Evolutionary conservation across 2,329 filamentous ascomycete species (phyloP), one percentile per base, ranked within the genome.

Genomic region (Cyanodermella asteris): DNA sequence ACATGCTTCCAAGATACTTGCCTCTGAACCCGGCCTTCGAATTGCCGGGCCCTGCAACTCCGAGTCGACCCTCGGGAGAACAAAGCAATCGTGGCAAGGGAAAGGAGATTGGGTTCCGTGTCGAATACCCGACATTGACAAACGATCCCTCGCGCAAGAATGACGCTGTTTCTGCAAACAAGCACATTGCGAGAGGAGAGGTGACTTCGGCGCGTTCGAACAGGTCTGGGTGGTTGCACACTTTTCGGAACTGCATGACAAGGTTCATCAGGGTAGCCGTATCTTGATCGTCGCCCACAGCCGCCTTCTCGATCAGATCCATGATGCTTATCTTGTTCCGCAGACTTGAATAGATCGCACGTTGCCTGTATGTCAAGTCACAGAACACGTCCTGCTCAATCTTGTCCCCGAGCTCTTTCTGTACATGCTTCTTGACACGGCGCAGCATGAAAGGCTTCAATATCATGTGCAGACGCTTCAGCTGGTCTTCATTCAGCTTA

Each of bases 181-280:
- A 67, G n/a, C 71, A 68, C 38, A 74, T 70, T 1, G 78, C 74
- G 39, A 84, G 72, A 0, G 87, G 80, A 6, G 82, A 91, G 13
- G 66, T 72, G 6, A 80, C 91, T 32, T 94, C 84, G 7, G 84
- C 82, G 22, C 87, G 73, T 49, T 97, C 82, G 38, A 97, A 97
- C 17, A 97, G 53, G 50, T 97, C 87, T 0, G 87, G 87, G 45
- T 97, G 87, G 43, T 97, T 97, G 56, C 87, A 97, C 29, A 97
- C 87, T 53, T 97, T 97, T 39, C 87, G 70, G 64, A 97, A 97
- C 51, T 97, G 87, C 87, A 97, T 97, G 34, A 97, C 87, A 35
- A 97, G 59, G 49, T 97, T 97, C 87, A 97, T 94, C 40, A 97
- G 53, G 2, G 84, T 94, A 20, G 84, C 82, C 18, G 78, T 91